Base-by-base conservation (phyloP, 345 rosid genomes). In the Bruguiera sexangula region DNA sequence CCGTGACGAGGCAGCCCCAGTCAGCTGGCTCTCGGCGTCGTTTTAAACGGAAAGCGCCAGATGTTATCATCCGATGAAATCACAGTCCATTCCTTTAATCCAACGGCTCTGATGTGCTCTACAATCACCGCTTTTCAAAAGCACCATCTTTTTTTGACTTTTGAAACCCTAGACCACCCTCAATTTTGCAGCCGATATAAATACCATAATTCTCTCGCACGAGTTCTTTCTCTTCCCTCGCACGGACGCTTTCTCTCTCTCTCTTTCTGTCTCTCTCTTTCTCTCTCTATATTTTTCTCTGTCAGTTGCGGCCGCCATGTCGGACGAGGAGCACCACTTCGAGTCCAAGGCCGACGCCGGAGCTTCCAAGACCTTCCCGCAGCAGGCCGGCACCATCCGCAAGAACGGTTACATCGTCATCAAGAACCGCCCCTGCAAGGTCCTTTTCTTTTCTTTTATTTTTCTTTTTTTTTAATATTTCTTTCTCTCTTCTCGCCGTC, bases 281-380 rank as follows among this genome's bases (percentile, higher is more conserved):
- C 1, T 13, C 15, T 1, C n/a, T 27, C 31, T 13, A 13, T 30
- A 6, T 8, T 5, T 54, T 46, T 31, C 60, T 30, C 59, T 52
- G 16, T 26, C 21, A 16, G 13, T 4, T 60, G 50, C 36, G 48
- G n/a, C 70, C 15, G 37, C 66, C 76, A 77, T 77, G 80, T 77
- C 80, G 21, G 80, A 77, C 60, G 80, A 77, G 32, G 80, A 77
- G 73, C 80, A 77, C 29, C 80, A 77, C 34, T 77, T 77, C 54
- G 80, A 77, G 76, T 77, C 80, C 0, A 77, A 72, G 76, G 80
- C 80, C 51, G 79, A 76, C 63, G 79, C 79, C 30, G 79, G 79
- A n/a, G 79, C 79, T 46, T 76, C 79, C 20, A 70, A 77, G 46
- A 77, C 80, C 5, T 77, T 10, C 21, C 80, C 80, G 4, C 80